Evolutionary conservation across 2,329 filamentous ascomycete species (phyloP), one percentile per base, ranked within the genome.

Genomic region (Cytospora schulzeri): DNA sequence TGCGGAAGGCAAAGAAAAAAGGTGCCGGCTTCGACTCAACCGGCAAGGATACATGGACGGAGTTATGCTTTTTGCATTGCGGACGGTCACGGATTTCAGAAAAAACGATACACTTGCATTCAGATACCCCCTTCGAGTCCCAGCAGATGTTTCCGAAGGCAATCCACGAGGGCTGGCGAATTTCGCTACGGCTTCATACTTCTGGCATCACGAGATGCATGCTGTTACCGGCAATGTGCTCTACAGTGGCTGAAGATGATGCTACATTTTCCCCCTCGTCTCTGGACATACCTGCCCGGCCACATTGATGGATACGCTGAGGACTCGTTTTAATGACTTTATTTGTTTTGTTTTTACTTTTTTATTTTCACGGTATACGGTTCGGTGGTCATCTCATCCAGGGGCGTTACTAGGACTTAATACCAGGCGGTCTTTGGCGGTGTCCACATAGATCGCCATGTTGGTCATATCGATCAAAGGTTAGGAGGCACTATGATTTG

Each of bases 311-410:
- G 35, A 45, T 28, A 52, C 19, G 62, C 65, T 62, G 56, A 50
- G 57, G 62, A 64, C 50, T 64, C 57, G 45, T 33, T 45, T 57
- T 60, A 54, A 52, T 61, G 56, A 62, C 57, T 64, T 63, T 67
- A 55, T 63, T 48, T 58, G 65, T 52, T 61, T 66, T 65, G 63
- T 55, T 63, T 41, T 58, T 62, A 61, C 65, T 70, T 67, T 66
- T 69, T 62, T 68, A 69, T 67, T 65, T 67, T 71, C 70, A 69
- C 65, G 64, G 64, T 68, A 68, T 64, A 59, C 56, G 54, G 58
- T 60, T 60, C 45, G 58, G 45, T 59, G 52, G 58, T 62, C 64
- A 66, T 66, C 45, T 60, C 57, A 66, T 63, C 59, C 53, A 61
- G 17, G 51, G 64, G 64, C 64, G 64, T 66, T 66, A 24, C 51